phyloP scores from a whole-genome alignment of 306 rosid species.

The Medicago truncatula region DNA sequence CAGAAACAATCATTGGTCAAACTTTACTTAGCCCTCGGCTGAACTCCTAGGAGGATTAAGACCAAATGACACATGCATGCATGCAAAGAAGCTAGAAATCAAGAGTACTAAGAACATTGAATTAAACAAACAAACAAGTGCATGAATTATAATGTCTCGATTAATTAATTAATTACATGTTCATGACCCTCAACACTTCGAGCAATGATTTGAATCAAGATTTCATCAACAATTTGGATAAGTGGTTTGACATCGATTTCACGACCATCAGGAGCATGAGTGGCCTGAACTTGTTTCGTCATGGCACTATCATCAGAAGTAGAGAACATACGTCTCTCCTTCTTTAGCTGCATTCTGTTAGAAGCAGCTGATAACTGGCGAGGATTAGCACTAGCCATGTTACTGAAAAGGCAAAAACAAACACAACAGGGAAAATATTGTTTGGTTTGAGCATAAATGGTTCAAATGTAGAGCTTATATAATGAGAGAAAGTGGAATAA shows the following conservation, averaged over 20 bases:
- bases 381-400: conserved; percentile 51
- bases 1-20: background rate
- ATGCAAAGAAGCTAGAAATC: background rate
- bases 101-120: background rate
- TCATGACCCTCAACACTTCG: conserved; percentile 49
- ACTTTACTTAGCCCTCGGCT: background rate
- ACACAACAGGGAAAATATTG: background rate
- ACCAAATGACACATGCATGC: background rate
- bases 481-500: conserved; percentile 58
- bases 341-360: conserved; percentile 42
- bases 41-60: background rate
- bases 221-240: conserved; percentile 60
- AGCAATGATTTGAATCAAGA: conserved; percentile 54
- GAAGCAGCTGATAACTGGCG: conserved; percentile 21
- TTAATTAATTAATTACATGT: conserved; percentile 40
- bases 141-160: background rate
- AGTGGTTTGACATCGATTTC: conserved; percentile 69
- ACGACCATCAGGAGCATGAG: conserved; percentile 71
- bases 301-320: conserved; percentile 72
- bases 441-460: conserved; percentile 40
- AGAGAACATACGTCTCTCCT: conserved; percentile 54
- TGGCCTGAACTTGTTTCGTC: conserved; percentile 72
- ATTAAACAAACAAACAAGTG: background rate
- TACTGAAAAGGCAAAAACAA: background rate
- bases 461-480: conserved; percentile 46